Percentiles rank a stretch among this genome's conserved stretches.
phyloP scores from a whole-genome alignment of 2,329 filamentous ascomycete species.

The Cadophora malorum region DNA sequence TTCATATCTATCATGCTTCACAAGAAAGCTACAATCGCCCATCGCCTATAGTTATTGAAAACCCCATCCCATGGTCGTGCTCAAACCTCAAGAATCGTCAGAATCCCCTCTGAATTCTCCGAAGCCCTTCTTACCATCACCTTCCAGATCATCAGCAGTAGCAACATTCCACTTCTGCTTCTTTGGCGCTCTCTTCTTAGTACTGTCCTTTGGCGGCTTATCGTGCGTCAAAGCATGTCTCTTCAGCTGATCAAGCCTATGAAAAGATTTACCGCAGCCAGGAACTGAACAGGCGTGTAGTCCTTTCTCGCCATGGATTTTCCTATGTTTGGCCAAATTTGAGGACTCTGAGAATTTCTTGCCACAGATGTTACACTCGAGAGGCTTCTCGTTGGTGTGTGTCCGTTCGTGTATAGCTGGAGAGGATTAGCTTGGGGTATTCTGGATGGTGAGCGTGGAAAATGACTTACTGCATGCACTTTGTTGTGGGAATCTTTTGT shows the following conservation, averaged over 20 bases:
- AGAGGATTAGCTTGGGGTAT: background rate
- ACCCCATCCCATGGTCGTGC: background rate
- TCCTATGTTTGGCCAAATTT: constrained; percentile 69
- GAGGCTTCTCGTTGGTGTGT: constrained; percentile 69
- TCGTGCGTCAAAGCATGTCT: constrained; percentile 54
- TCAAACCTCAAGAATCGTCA: background rate
- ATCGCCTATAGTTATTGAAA: background rate
- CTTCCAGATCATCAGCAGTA: background rate
- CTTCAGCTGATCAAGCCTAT: constrained; percentile 65
- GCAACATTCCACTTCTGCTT: constrained; percentile 2
- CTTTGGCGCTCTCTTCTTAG: constrained; percentile 32
- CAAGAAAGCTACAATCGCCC: background rate
- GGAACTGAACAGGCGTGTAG: constrained; percentile 55
- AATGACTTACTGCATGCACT: constrained; percentile 63
- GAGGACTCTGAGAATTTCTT: constrained; percentile 69
- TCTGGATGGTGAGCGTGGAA: too few relatives aligned
- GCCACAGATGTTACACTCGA: constrained; percentile 63
- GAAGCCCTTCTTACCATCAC: background rate
- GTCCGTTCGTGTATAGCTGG: constrained; percentile 71
- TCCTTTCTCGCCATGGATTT: constrained; percentile 63
- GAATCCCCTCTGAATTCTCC: too few relatives aligned
- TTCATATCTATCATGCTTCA: background rate
- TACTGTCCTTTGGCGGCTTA: constrained; percentile 27
- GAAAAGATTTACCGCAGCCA: constrained; percentile 63
- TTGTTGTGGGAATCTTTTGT: constrained; percentile 69